Percentiles rank a stretch among this genome's conserved stretches.
These are phyloP conservation scores for Metarhizium sp. DNA, from an alignment of 2,329 filamentous ascomycete species.

Conservation along the genomic window DNA sequence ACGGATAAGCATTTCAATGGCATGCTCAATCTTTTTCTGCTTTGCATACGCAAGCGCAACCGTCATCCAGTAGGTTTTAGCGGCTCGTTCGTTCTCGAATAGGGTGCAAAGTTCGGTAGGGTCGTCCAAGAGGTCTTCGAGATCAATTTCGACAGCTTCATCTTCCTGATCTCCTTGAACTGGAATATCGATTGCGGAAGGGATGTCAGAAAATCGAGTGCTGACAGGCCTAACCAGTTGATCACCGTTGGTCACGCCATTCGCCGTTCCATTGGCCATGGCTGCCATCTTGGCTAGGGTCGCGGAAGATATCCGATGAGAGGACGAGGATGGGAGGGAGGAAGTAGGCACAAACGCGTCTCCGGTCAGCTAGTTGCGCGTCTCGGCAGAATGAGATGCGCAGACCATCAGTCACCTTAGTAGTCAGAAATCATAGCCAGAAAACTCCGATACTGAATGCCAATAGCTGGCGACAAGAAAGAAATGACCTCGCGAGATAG, in stretches of 20 bases:
- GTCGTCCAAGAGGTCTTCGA: constrained; percentile 85
- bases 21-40: constrained; percentile 83
- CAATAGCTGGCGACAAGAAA: background rate
- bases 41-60: constrained; percentile 95
- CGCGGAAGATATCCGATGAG: background rate
- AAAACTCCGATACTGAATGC: constrained; percentile 4
- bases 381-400: constrained; percentile 17
- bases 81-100: constrained; percentile 86
- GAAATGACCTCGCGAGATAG: background rate
- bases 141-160: constrained; percentile 82
- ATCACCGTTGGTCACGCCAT: constrained; percentile 32
- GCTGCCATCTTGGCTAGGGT: constrained; percentile 29
- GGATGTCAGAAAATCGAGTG: constrained; percentile 56
- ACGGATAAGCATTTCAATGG: constrained; percentile 63
- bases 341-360: constrained; percentile 17
- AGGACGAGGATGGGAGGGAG: background rate
- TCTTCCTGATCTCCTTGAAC: constrained; percentile 56
- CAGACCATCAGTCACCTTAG: constrained; percentile 18
- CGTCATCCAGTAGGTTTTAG: constrained; percentile 95
- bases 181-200: constrained; percentile 56
- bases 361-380: constrained; percentile 19
- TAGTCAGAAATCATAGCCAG: constrained; percentile 17
- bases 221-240: constrained; percentile 29
- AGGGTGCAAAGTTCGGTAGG: constrained; percentile 91
- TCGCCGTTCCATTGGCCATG: constrained; percentile 32